A percentile compares a stretch with the other conserved stretches of the same genome.
phyloP scores from a whole-genome alignment of 306 rosid species.

The Leucaena leucocephala region DNA sequence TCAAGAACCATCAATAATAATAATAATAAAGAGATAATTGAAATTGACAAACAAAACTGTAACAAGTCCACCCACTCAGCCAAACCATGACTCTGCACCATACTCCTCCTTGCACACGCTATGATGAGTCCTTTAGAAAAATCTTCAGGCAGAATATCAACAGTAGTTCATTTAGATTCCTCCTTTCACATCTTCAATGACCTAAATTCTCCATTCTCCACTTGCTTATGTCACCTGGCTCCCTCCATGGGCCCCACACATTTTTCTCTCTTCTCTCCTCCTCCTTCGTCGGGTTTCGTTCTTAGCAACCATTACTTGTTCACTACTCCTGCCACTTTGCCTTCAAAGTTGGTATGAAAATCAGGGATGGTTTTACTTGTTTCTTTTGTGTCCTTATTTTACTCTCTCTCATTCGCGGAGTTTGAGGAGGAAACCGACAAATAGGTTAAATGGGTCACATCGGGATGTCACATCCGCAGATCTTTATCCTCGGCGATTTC shows the following conservation, averaged over 20 bases:
- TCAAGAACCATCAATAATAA: no score
- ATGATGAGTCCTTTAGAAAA: slow-evolving; percentile 56
- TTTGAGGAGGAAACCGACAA: slow-evolving; percentile 34
- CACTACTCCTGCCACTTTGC: slow-evolving; percentile 25
- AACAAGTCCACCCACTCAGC: slow-evolving; percentile 29
- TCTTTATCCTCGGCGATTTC: slow-evolving; percentile 71
- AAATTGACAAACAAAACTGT: no score
- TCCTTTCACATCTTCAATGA: slow-evolving; percentile 44
- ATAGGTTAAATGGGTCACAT: slow-evolving; percentile 53
- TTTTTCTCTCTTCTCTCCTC: slow-evolving; percentile 36
- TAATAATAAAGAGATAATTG: no score
- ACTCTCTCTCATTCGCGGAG: slow-evolving; percentile 24
- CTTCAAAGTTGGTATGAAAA: slow-evolving; percentile 65
- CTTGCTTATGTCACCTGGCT: slow-evolving; percentile 46
- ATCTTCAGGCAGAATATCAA: slow-evolving; percentile 75
- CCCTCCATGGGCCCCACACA: slow-evolving; percentile 44
- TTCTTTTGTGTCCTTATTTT: slow-evolving; percentile 6
- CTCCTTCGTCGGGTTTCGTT: slow-evolving; percentile 31
- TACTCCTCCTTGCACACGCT: slow-evolving; percentile 29
- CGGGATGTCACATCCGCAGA: slow-evolving; percentile 69
- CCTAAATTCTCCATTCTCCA: slow-evolving; percentile 45
- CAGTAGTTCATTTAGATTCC: slow-evolving; percentile 64
- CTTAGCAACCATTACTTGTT: slow-evolving; percentile 15
- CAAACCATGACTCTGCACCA: slow-evolving; percentile 38
- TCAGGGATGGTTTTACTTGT: slow-evolving; percentile 49